phyloP scores from a whole-genome alignment of 352 stramenopile genomes.

The Pythium folliculosum region DNA sequence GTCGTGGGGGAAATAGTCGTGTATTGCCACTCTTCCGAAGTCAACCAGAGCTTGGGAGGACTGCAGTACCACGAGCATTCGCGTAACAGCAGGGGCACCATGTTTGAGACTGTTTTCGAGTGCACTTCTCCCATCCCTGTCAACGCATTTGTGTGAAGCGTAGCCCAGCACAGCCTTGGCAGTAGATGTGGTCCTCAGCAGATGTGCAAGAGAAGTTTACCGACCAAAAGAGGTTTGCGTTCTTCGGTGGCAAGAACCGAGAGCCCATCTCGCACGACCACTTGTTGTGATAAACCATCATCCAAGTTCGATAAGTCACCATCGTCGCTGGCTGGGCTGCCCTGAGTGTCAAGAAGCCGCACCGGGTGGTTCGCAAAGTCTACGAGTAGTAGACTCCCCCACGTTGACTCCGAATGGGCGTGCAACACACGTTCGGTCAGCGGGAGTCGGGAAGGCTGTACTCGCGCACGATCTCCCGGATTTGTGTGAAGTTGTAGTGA shows the following conservation, averaged over 20 bases:
- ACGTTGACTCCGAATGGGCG: neutral
- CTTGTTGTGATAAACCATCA: neutral
- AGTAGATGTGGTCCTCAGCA: neutral
- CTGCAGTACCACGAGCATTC: no score
- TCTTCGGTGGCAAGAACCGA: neutral
- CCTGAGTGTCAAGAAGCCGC: neutral
- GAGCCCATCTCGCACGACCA: neutral
- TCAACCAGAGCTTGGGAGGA: no score
- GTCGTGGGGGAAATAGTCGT: no score
- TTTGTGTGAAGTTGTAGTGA: neutral
- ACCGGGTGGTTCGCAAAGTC: conserved; percentile 1
- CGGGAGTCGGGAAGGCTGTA: neutral
- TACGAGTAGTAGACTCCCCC: conserved; percentile 1
- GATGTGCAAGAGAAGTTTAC: neutral
- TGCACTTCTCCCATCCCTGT: no score
- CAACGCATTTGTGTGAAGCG: no score
- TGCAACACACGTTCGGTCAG: neutral
- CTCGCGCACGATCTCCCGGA: neutral
- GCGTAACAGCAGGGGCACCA: no score
- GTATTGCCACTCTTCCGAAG: no score
- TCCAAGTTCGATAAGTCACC: neutral
- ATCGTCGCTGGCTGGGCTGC: neutral
- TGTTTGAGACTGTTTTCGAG: no score
- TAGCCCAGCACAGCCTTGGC: no score
- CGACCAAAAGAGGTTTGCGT: neutral